phyloP scores from a whole-genome alignment of 2,329 filamentous ascomycete species.

The Fusarium sacchari region DNA sequence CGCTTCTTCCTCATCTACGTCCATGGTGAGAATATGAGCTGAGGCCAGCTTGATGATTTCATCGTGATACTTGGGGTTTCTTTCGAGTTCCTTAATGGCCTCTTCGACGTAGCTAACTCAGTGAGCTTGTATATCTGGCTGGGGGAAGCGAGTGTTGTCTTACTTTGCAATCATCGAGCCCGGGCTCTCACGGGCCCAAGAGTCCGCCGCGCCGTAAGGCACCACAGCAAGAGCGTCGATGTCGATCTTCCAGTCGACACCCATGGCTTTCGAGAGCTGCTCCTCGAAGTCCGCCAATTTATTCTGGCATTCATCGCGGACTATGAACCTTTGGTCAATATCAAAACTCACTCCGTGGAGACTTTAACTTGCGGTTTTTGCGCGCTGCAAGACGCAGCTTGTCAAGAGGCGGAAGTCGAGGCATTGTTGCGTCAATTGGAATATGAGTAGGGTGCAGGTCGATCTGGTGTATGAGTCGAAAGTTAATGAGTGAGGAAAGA shows the following conservation, averaged over 20 bases:
- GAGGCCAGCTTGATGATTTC: neutral
- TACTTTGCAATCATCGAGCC: neutral
- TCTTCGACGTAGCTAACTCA: neutral
- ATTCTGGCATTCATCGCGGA: neutral
- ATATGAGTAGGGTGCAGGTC: rapidly evolving
- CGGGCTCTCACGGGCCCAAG: neutral
- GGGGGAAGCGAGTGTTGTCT: rapidly evolving
- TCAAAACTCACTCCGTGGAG: rapidly evolving
- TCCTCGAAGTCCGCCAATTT: neutral
- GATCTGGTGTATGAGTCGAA: rapidly evolving
- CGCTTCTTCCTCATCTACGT: neutral
- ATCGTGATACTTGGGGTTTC: neutral
- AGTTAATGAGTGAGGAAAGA: neutral
- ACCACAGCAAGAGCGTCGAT: neutral
- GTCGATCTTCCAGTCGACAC: neutral
- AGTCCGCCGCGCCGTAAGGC: neutral
- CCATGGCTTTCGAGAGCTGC: neutral
- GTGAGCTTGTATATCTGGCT: rapidly evolving
- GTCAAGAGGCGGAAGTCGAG: neutral
- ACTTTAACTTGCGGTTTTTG: neutral
- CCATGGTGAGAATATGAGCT: neutral
- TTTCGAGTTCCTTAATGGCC: neutral
- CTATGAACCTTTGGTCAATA: rapidly evolving
- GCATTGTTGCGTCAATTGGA: rapidly evolving
- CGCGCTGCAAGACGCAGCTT: neutral